phyloP scores from a whole-genome alignment of 2,329 filamentous ascomycete genomes.

The Epichloe hybrida region DNA sequence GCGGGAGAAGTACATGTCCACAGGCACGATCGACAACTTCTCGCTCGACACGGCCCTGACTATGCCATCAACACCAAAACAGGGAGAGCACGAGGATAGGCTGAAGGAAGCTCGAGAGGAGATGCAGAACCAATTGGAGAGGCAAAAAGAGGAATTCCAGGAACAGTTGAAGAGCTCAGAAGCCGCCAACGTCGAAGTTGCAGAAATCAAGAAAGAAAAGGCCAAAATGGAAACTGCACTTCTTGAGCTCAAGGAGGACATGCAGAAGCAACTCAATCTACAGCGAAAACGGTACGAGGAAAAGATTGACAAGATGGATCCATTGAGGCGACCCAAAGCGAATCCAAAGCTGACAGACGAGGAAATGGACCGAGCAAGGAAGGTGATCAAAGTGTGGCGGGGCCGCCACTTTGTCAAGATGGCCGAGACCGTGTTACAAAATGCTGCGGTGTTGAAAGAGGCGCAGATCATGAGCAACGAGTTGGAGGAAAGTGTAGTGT shows the following conservation, averaged over 20 bases:
- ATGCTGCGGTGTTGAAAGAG: constrained; percentile 80
- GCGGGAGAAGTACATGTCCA: constrained; percentile 90
- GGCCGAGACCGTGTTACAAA: constrained; percentile 81
- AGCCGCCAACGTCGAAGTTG: constrained; percentile 62
- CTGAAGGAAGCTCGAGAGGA: constrained; percentile 65
- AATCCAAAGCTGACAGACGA: constrained; percentile 54
- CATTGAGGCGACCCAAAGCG: constrained; percentile 45
- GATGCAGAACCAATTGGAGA: constrained; percentile 71
- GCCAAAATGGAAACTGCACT: constrained; percentile 73
- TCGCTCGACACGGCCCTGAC: constrained; percentile 89
- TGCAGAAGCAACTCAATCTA: constrained; percentile 70
- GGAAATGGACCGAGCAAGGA: constrained; percentile 58
- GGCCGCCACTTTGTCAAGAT: constrained; percentile 81
- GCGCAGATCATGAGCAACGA: constrained; percentile 97
- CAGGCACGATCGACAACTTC: constrained; percentile 88
- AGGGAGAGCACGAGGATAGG: constrained; percentile 61
- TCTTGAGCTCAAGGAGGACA: constrained; percentile 66
- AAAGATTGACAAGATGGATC: constrained; percentile 64
- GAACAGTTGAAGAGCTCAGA: constrained; percentile 65
- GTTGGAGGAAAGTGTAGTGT: constrained; percentile 82
- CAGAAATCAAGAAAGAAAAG: constrained; percentile 75
- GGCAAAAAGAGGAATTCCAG: constrained; percentile 76
- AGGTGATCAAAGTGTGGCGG: constrained; percentile 61
- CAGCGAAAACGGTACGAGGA: constrained; percentile 78
- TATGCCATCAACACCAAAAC: constrained; percentile 81